Base-by-base conservation (phyloP, 2,329 filamentous ascomycete species). In the Fusarium nodosum region DNA sequence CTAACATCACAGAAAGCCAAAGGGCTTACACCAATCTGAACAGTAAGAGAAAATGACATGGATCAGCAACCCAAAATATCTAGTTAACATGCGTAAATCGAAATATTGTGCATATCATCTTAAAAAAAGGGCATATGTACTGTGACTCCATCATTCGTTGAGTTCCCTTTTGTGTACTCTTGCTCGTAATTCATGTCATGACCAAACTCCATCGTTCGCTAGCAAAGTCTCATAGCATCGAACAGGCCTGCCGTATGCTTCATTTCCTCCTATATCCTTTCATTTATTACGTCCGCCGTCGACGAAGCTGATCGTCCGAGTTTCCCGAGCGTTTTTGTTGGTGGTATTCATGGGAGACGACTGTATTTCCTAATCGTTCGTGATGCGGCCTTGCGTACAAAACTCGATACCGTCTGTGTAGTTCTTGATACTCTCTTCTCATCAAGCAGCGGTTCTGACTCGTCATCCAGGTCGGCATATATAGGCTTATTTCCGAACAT, bases 331-430 rank as follows among this genome's bases (percentile, higher is more conserved):
- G 7, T 30, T n/a, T 24, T 24, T 30, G 20, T 24, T 9, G 13
- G 20, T 8, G 16, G n/a, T 8, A 33, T 8, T 60, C 22, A 66
- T 22, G 55, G 34, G 13, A 63, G 41, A n/a, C 78, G 70, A 55
- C 80, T 82, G 24, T 77, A 76, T 60, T 75, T 75, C 42, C 71
- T 78, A 71, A 83, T 83, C n/a, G 73, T 71, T 42, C 74, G 72
- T 16, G 82, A 72, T 7, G 83, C 82, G 5, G 82, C 77, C 9
- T 81, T 84, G 69, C 73, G 78, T 51, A 85, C 70, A 67, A 82
- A 82, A 7, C 80, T 79, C 7, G 77, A 64, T 2, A 78, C 79
- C 2, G 82, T 82, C 60, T 84, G 79, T n/a, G 74, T 79, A 5
- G 83, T 83, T 12, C 75, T 64, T n/a, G 56, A 66, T 9, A 31